These are phyloP conservation scores for Eragrostis curvula DNA, from an alignment of 176 grass and related monocot species.

Conservation along the genomic window DNA sequence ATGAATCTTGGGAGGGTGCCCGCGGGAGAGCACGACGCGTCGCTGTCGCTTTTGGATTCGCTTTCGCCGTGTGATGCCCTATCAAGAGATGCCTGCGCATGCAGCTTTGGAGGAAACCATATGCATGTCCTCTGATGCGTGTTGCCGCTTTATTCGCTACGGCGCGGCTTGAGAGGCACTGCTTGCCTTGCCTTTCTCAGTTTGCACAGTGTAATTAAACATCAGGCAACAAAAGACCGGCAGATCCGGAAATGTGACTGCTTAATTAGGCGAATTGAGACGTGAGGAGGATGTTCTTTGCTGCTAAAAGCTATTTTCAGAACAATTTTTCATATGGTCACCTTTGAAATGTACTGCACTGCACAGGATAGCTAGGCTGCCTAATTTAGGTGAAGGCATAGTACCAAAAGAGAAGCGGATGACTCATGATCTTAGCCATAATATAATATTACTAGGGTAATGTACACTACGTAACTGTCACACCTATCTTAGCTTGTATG, in stretches of 20 bases:
- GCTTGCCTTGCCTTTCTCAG: background rate
- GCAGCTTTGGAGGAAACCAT: slow-evolving; percentile 19
- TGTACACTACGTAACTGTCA: background rate
- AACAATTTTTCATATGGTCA: background rate
- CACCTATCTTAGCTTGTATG: background rate
- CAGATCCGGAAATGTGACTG: background rate
- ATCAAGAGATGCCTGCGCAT: background rate
- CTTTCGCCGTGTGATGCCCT: slow-evolving; percentile 1
- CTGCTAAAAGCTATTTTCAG: background rate
- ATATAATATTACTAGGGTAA: background rate
- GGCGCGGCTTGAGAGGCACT: background rate
- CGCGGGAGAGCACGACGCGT: slow-evolving; percentile 12
- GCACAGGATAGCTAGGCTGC: background rate
- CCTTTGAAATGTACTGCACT: background rate
- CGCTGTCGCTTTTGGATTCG: background rate
- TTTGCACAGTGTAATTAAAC: background rate
- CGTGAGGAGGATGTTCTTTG: background rate
- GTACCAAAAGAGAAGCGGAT: background rate
- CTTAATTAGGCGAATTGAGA: background rate
- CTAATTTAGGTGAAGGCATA: background rate
- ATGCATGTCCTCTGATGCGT: background rate
- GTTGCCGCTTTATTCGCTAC: slow-evolving; percentile 18
- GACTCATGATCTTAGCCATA: background rate
- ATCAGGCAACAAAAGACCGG: background rate
- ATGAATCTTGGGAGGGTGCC: background rate